These are phyloP conservation scores for Leccinum truebloodii DNA, from an alignment of 768 basidiomycete species.

Conservation along the genomic window DNA sequence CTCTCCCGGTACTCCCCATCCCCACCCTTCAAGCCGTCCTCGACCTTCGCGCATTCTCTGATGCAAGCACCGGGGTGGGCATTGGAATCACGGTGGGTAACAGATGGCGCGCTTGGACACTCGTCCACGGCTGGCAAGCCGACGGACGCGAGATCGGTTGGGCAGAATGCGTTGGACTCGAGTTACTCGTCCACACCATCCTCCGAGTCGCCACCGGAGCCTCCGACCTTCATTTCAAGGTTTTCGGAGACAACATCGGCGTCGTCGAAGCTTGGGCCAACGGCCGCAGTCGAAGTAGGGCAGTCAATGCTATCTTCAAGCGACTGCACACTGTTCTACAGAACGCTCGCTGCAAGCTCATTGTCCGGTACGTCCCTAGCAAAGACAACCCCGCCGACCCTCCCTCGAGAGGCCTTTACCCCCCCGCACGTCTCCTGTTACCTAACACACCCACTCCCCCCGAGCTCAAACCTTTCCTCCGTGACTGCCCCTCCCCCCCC, in stretches of 20 bases:
- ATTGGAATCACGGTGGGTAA: conserved; percentile 36
- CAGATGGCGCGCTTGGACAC: conserved; percentile 36
- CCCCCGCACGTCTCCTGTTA: too few species aligned
- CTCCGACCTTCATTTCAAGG: background rate
- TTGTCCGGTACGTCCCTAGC: background rate
- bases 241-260: background rate
- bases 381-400: too few species aligned
- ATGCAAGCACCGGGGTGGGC: conserved; percentile 40
- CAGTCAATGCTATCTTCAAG: background rate
- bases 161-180: background rate
- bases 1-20: background rate
- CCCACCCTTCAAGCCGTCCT: background rate
- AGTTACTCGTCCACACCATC: background rate
- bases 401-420: too few species aligned
- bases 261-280: background rate
- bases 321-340: background rate
- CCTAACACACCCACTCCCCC: too few species aligned
- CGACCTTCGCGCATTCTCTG: conserved; percentile 30
- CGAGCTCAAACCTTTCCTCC: too few species aligned
- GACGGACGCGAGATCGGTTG: background rate
- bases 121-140: conserved; percentile 3
- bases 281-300: background rate
- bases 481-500: too few species aligned
- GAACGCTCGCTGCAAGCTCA: background rate
- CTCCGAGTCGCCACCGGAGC: background rate